Percentiles rank a stretch among this genome's conserved stretches.
Evolutionary conservation across 78 protist species (phyloP).

Genomic region (Ministeria vibrans): DNA sequence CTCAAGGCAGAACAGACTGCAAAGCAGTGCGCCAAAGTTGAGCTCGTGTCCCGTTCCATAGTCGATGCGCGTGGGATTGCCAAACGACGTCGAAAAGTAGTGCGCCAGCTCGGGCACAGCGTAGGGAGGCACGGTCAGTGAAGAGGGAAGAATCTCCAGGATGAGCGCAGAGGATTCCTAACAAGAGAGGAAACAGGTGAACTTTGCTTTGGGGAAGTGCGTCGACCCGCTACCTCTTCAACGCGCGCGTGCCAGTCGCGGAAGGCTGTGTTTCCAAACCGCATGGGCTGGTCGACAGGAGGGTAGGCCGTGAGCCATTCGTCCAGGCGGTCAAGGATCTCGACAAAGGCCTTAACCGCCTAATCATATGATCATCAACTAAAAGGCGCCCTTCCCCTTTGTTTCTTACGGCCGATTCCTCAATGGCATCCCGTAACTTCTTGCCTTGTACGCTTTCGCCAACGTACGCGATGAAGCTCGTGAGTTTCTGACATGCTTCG

Average conservation of each 20-base stretch:
- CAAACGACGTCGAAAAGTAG: constrained; percentile 73
- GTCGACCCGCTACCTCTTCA: neutral
- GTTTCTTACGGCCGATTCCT: neutral
- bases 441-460: neutral
- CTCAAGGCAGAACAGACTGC: neutral
- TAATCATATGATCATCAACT: neutral
- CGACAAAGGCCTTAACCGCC: constrained; percentile 8
- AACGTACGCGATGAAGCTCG: neutral
- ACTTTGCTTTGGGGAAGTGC: too few species aligned
- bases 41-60: constrained; percentile 98
- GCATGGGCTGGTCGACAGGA: constrained; percentile 49
- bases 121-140: neutral
- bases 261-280: constrained; percentile 83
- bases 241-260: constrained; percentile 13
- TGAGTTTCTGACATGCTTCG: neutral
- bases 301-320: constrained; percentile 46
- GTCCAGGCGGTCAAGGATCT: constrained; percentile 22
- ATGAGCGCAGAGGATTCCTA: too few species aligned
- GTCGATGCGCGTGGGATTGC: constrained; percentile 86
- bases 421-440: neutral
- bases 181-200: too few species aligned
- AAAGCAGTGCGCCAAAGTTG: constrained; percentile 21
- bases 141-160: neutral
- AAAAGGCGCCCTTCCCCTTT: neutral
- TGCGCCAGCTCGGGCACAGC: constrained; percentile 55